Base-by-base conservation (phyloP, 495 filamentous ascomycete species). In the Neurospora africana region DNA sequence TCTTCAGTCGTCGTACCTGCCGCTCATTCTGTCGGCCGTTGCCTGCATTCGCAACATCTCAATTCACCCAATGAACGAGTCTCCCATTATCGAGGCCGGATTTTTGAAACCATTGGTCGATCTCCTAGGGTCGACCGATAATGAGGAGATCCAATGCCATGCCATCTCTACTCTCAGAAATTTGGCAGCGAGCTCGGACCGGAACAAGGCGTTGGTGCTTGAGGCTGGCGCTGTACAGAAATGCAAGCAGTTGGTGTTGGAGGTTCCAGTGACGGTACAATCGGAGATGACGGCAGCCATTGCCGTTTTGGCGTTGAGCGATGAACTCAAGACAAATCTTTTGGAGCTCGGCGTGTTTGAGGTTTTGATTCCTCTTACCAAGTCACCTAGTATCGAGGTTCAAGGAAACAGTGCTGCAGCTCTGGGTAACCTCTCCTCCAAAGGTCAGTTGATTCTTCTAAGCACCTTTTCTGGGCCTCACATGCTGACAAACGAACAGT, bases 231-330 rank as follows among this genome's bases (percentile, higher is more conserved):
- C 95, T 21, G 95, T 99, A 61, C 93, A 98, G 78, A 98, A 98
- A 78, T 99, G 95, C 88, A 98, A 97, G 82, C 92, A 98, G 76
- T 86, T 99, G 47, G 95, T 99, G 23, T 85, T 99, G 15, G 89
- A 96, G 58, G 95, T 98, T 35, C 94, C 96, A 0, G 86, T 98
- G 67, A 95, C 91, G 44, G 95, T 99, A 6, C 95, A 99, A 78
- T 97, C 94, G 27, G 95, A 99, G 81, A 99, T 99, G 95, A 99
- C 95, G 33, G 95, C 95, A 36, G 95, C 95, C 4, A 98, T 99
- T 79, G 95, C 95, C 61, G 95, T 99, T n/a, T 85, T 99, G 69
- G 95, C 95, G 23, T 82, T 99, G 72, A 97, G 94, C 77, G 95
- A 99, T 78, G 95, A 99, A 70, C 87, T 99, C 61, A 99, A 99